Conservation (phyloP, 805 yeast species). For the Candida palmyrensis region DNA sequence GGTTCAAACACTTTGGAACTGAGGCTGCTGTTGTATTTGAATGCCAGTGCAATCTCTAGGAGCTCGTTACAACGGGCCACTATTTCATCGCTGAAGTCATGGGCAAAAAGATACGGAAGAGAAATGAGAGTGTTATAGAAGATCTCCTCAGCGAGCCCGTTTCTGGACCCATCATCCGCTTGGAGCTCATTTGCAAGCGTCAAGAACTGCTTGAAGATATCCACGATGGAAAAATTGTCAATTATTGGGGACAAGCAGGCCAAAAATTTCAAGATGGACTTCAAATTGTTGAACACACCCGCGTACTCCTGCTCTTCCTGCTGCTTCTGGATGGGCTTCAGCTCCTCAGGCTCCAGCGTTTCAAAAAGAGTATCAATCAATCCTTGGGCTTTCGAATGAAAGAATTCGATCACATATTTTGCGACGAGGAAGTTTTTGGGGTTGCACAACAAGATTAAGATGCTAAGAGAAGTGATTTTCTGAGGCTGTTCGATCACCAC, state of each 20-base stretch:
- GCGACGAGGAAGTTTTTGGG: conserved; percentile 62
- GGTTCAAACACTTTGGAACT: conserved; percentile 26
- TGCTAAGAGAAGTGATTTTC: conserved; percentile 68
- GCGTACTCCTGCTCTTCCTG: conserved; percentile 24
- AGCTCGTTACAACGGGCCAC: conserved; percentile 39
- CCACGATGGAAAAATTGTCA: conserved; percentile 34
- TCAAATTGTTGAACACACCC: conserved; percentile 67
- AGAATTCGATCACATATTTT: conserved; percentile 59
- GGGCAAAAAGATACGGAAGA: conserved; percentile 58
- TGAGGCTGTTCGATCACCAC: conserved; percentile 87
- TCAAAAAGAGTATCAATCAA: conserved; percentile 35
- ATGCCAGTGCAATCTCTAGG: conserved; percentile 40
- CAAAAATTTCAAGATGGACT: conserved; percentile 65
- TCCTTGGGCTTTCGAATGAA: conserved; percentile 59
- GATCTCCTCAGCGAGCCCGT: conserved; percentile 62
- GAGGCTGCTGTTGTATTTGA: conserved; percentile 16
- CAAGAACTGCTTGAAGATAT: conserved; percentile 50
- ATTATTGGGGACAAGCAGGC: conserved; percentile 63
- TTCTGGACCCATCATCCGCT: conserved; percentile 29
- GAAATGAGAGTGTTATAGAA: conserved; percentile 57
- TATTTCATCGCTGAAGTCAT: conserved; percentile 26
- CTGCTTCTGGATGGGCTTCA: conserved; percentile 3
- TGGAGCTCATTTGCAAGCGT: conserved; percentile 55
- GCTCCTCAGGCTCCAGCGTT: conserved; percentile 8
- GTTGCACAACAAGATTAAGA: conserved; percentile 62